These are phyloP conservation scores for Colletotrichum sp. DNA, from an alignment of 2,329 filamentous ascomycete genomes.

Conservation along the genomic window DNA sequence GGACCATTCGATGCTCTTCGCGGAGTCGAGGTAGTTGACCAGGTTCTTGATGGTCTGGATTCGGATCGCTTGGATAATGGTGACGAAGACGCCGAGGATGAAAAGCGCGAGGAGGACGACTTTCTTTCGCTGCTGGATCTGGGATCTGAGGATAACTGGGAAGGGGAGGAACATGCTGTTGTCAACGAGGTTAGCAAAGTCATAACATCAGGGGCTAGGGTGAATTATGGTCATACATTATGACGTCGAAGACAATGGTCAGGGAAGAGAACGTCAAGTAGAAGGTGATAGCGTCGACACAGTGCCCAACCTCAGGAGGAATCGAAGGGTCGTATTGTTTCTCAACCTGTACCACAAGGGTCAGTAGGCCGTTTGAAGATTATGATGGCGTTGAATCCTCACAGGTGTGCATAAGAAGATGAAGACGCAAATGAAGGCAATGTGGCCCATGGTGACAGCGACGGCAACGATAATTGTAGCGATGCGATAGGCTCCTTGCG, in stretches of 20 bases:
- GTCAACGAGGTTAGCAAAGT: fast-evolving
- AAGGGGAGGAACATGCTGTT: slow-evolving; percentile 45
- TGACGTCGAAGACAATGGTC: slow-evolving; percentile 46
- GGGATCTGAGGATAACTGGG: slow-evolving; percentile 40
- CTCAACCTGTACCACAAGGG: slow-evolving; percentile 15
- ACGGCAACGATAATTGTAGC: slow-evolving; percentile 37
- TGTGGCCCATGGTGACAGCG: slow-evolving; percentile 39
- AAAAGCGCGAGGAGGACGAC: slow-evolving; percentile 47
- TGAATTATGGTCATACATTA: slow-evolving; percentile 34
- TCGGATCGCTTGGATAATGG: slow-evolving; percentile 55
- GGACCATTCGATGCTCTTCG: slow-evolving; percentile 48
- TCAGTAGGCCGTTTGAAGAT: background rate
- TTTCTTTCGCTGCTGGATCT: slow-evolving; percentile 45
- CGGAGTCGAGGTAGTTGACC: slow-evolving; percentile 48
- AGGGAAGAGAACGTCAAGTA: slow-evolving; percentile 46
- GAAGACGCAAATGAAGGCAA: slow-evolving; percentile 41
- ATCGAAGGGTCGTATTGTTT: slow-evolving; percentile 47
- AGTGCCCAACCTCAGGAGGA: slow-evolving; percentile 34
- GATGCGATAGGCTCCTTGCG: slow-evolving; percentile 36
- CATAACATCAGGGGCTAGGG: background rate
- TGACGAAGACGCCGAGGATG: slow-evolving; percentile 55
- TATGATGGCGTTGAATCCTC: background rate
- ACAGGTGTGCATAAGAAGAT: slow-evolving; percentile 41
- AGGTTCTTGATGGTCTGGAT: slow-evolving; percentile 53
- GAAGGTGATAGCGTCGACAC: slow-evolving; percentile 43